Base-by-base conservation (phyloP, 2,329 filamentous ascomycete genomes). In the Albophoma yamanashiensis region DNA sequence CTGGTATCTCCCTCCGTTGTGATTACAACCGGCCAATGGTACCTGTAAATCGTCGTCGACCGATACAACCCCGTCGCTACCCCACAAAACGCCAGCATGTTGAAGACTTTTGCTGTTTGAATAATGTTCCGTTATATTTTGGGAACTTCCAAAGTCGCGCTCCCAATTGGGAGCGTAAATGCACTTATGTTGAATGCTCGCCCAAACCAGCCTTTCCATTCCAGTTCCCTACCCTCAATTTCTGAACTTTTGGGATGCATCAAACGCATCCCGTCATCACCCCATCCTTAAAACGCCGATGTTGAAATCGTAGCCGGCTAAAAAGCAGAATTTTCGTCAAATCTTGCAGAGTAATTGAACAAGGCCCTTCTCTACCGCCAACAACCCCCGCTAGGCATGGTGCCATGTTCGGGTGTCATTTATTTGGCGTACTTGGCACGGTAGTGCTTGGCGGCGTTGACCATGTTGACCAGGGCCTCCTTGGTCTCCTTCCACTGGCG, bases 401-500 rank as follows among this genome's bases (percentile, higher is more conserved):
- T 22, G 50, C 50, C 50, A 14, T 34, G 50, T 20, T 22, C 34
- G 5, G 50, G 31, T 9, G 50, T 15, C 47, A 31, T 69, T 77
- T 82, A 82, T 78, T 89, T 86, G 75, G 85, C 75, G 80, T 95
- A 89, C 85, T 96, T 92, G 78, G 88, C 78, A 76, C 94, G 93
- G 92, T 87, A 97, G 84, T 81, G 88, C 86, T 97, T 97, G 83
- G 94, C 93, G 61, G 94, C 94, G 76, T 93, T 92, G 79, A 99
- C 93, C 91, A 99, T 89, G 88, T 97, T 96, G 81, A 81, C 81
- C 74, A 99, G 82, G 62, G 93, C 91, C 74, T 91, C 91, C 89
- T 97, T 97, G 78, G 92, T 96, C 87, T 99, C 93, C 78, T 89
- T 86, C 93, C 94, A 97, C 82, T 96, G 89, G 71, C 94, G 90